Evolutionary conservation across 352 stramenopile species (phyloP).

Genomic region (Phytophthora litchii): DNA sequence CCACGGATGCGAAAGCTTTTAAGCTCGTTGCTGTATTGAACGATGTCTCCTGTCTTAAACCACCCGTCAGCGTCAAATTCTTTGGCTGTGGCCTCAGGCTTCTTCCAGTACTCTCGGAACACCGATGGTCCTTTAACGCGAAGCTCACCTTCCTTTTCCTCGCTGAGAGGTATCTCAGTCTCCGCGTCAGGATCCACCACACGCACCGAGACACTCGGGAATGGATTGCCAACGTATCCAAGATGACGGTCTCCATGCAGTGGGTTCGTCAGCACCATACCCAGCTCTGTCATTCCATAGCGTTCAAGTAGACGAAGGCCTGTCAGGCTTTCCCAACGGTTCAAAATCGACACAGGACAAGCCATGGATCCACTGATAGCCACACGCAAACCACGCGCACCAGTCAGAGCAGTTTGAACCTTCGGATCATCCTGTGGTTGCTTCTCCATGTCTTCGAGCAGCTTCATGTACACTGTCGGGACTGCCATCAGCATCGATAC

Average conservation of each 20-base stretch:
- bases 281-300: slow-evolving; percentile 93
- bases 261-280: slow-evolving; percentile 92
- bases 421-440: slow-evolving; percentile 24
- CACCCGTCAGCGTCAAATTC: slow-evolving; percentile 87
- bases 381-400: slow-evolving; percentile 47
- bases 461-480: slow-evolving; percentile 90
- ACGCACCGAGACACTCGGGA: slow-evolving; percentile 84
- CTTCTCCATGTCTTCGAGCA: slow-evolving; percentile 79
- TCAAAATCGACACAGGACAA: slow-evolving; percentile 79
- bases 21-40: slow-evolving; percentile 67
- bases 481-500: slow-evolving; percentile 91
- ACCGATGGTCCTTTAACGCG: slow-evolving; percentile 87
- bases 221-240: slow-evolving; percentile 84
- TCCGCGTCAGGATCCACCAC: slow-evolving; percentile 82
- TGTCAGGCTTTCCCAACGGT: slow-evolving; percentile 83
- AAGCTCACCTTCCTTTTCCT: slow-evolving; percentile 76
- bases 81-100: slow-evolving; percentile 82
- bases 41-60: slow-evolving; percentile 93
- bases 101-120: slow-evolving; percentile 89
- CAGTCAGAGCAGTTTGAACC: slow-evolving; percentile 14
- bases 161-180: slow-evolving; percentile 38
- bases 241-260: slow-evolving; percentile 69
- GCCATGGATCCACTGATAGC: slow-evolving; percentile 88
- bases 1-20: slow-evolving; percentile 91
- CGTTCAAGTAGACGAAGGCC: slow-evolving; percentile 86